phyloP scores from a whole-genome alignment of 257 asterid genomes.

The Hygrophila difformis region DNA sequence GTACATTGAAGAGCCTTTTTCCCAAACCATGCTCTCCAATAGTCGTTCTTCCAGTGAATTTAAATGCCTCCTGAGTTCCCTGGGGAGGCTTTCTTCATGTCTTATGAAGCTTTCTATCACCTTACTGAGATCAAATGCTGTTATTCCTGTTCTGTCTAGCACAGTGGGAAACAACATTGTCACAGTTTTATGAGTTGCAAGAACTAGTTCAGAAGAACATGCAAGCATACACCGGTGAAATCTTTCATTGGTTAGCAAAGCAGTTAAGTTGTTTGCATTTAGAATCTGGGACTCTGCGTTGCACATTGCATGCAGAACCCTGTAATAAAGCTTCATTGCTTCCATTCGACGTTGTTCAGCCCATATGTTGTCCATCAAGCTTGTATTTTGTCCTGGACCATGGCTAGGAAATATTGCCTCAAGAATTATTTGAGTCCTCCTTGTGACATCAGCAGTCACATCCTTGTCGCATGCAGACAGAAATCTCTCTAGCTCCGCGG shows the following conservation, averaged over 20 bases:
- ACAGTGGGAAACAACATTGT: conserved; percentile 96
- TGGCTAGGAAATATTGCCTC: conserved; percentile 92
- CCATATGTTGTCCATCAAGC: conserved; percentile 90
- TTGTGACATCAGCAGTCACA: conserved; percentile 69
- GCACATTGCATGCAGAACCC: conserved; percentile 93
- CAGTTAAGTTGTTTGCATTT: conserved; percentile 67
- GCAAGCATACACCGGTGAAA: conserved; percentile 99
- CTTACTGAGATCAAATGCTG: conserved; percentile 96
- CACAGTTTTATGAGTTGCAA: conserved; percentile 96
- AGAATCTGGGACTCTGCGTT: conserved; percentile 77
- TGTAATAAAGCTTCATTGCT: conserved; percentile 80
- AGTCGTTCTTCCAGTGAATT: conserved; percentile 94
- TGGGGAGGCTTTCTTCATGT: conserved; percentile 94
- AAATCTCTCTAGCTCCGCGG: conserved; percentile 70
- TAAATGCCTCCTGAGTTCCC: conserved; percentile 90
- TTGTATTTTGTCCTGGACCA: conserved; percentile 74
- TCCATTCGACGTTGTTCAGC: conserved; percentile 93
- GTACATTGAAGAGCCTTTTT: conserved; percentile 97
- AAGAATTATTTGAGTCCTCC: conserved; percentile 84
- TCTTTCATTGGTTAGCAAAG: conserved; percentile 86
- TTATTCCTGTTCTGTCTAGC: conserved; percentile 92
- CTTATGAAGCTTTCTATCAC: conserved; percentile 96
- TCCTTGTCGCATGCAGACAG: conserved; percentile 78
- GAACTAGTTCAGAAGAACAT: conserved; percentile 97
- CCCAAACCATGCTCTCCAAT: conserved; percentile 98